Conservation (phyloP, 805 yeast species). For the Priceomyces castillae region DNA sequence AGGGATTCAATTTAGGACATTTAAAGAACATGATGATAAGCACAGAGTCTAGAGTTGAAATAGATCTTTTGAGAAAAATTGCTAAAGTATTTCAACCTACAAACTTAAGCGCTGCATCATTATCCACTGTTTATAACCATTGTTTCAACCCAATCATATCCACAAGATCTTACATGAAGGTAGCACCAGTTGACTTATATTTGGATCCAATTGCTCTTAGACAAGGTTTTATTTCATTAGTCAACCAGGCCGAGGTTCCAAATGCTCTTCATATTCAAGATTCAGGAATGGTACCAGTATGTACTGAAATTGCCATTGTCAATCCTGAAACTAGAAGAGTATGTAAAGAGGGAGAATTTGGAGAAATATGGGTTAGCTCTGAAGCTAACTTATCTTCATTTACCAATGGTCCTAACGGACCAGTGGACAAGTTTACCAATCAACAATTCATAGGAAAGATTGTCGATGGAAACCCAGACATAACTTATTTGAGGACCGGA, state of each 20-base stretch:
- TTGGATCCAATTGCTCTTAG: conserved; percentile 84
- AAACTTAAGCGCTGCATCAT: conserved; percentile 61
- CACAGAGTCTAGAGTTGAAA: conserved; percentile 70
- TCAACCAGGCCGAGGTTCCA: conserved; percentile 68
- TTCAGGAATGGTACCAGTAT: conserved; percentile 93
- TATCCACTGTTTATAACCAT: conserved; percentile 78
- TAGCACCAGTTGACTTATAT: conserved; percentile 84
- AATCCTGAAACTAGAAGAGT: conserved; percentile 84
- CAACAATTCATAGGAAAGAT: conserved; percentile 62
- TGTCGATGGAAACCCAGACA: conserved; percentile 53
- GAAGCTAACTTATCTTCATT: conserved; percentile 74
- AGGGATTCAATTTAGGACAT: conserved; percentile 57
- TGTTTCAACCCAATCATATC: conserved; percentile 79
- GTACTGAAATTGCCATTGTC: conserved; percentile 90
- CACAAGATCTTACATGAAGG: conserved; percentile 80
- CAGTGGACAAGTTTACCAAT: conserved; percentile 48
- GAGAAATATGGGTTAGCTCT: conserved; percentile 95
- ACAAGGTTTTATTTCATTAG: conserved; percentile 82
- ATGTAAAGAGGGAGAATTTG: conserved; percentile 88
- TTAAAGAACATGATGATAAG: conserved; percentile 84
- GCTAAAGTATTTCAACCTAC: conserved; percentile 62
- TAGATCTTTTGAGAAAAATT: conserved; percentile 54
- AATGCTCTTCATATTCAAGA: conserved; percentile 80
- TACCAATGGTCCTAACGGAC: conserved; percentile 51
- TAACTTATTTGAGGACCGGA: conserved; percentile 81